Percentiles rank a stretch among this genome's conserved stretches.
Conservation (phyloP, 495 filamentous ascomycete species). For the Daldinia childiae region DNA sequence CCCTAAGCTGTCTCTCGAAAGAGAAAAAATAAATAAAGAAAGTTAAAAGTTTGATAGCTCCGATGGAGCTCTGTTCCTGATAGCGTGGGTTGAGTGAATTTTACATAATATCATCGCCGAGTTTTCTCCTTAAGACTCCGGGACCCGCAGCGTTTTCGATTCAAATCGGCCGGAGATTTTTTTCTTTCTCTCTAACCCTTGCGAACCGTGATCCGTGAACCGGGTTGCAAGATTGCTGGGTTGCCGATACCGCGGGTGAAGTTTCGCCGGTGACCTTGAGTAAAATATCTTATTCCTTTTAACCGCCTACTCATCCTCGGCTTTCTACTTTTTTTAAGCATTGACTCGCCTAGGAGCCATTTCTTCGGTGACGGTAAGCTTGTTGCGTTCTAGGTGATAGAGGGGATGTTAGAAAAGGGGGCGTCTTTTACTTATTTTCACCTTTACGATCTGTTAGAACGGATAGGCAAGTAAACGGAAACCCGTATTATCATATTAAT, state of each 20-base stretch:
- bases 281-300: constrained; percentile 15
- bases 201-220: not conserved
- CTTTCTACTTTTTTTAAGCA: not conserved
- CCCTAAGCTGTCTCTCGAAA: too few relatives aligned
- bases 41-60: constrained; percentile 15
- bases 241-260: constrained; percentile 5
- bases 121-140: constrained; percentile 16
- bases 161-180: constrained; percentile 11
- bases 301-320: constrained; percentile 20
- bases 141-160: constrained; percentile 1
- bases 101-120: constrained; percentile 22
- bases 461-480: not conserved
- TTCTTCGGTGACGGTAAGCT: not conserved
- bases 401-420: not conserved
- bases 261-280: constrained; percentile 3
- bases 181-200: not conserved
- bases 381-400: not conserved
- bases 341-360: not conserved
- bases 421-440: not conserved
- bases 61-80: constrained; percentile 23
- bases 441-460: not conserved
- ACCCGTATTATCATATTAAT: not conserved
- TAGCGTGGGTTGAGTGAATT: constrained; percentile 13
- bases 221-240: not conserved
- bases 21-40: not conserved